Evolutionary conservation across 805 yeast species (phyloP), one percentile per base, ranked within the genome.

Genomic region (Pichia californica): DNA sequence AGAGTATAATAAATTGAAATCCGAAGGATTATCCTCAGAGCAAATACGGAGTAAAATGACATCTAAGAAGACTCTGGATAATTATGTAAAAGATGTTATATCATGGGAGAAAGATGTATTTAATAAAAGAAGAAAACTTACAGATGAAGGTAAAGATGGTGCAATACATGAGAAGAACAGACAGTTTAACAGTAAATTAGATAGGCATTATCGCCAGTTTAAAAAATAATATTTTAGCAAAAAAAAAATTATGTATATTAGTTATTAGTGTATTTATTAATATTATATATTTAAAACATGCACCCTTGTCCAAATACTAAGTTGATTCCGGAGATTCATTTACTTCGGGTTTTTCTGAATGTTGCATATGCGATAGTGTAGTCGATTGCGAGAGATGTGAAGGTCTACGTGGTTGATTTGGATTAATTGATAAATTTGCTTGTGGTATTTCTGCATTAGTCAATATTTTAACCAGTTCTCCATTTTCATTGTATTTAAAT

Each of bases 111-210:
- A 57, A 53, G 62, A 63, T 26, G 61, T 62, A 36, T 57, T 58
- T 49, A 62, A 61, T 39, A 63, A 73, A 52, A 62, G 73, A 49
- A 62, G 62, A 52, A 54, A 37, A 4, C 58, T 54, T 9, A 63
- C 60, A 10, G 66, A 57, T 4, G 70, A 58, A 5, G 65, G 57
- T 5, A 68, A 57, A 16, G 66, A 64, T 5, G 66, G 73, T 25
- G 73, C 64, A 58, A 76, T 85, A 56, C 84, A 81, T 56, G 87
- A 80, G 50, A 81, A 80, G 60, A 85, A 85, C 66, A 74, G 72
- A 56, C 81, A 81, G 52, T 85, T 84, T 62, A 85, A 84, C 62
- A 75, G 73, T 56, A 84, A 85, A 54, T 64, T 85, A 50, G 61
- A 74, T 36, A 66, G 88, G 27, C 77, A 77, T 48, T 79, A 77